Conservation (phyloP, 1,139 yeast species). For the Hansenula lynferdii region DNA sequence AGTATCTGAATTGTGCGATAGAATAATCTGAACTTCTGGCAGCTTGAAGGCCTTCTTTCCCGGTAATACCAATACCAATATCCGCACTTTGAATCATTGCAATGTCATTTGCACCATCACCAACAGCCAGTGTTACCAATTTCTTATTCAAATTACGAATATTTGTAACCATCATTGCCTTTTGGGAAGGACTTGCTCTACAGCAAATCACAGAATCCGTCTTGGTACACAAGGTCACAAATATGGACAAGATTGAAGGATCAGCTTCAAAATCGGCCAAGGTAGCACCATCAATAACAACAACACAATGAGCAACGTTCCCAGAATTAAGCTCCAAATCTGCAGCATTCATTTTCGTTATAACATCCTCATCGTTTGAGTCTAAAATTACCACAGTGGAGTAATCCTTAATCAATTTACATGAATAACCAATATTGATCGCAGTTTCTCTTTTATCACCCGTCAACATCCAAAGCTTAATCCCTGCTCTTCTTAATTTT, state of each 20-base stretch:
- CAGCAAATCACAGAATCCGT: slow-evolving; percentile 93
- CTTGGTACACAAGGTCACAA: slow-evolving; percentile 77
- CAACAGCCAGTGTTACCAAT: slow-evolving; percentile 89
- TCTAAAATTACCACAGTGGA: slow-evolving; percentile 81
- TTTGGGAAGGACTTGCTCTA: slow-evolving; percentile 95
- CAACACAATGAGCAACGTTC: slow-evolving; percentile 85
- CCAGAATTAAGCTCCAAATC: slow-evolving; percentile 47
- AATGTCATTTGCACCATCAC: slow-evolving; percentile 99
- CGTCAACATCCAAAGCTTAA: slow-evolving; percentile 95
- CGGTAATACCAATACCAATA: slow-evolving; percentile 96
- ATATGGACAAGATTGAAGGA: slow-evolving; percentile 62
- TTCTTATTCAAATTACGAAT: slow-evolving; percentile 62
- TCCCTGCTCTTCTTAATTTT: slow-evolving; percentile 87
- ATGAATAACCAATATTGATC: slow-evolving; percentile 92
- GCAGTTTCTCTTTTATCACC: slow-evolving; percentile 99
- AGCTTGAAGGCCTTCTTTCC: slow-evolving; percentile 95
- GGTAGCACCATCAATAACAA: slow-evolving; percentile 91
- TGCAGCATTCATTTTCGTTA: slow-evolving; percentile 36
- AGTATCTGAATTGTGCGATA: slow-evolving; percentile 86
- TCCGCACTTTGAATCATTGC: slow-evolving; percentile 99
- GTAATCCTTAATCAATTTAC: slow-evolving; percentile 88
- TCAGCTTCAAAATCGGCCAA: slow-evolving; percentile 69
- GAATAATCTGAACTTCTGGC: slow-evolving; percentile 95
- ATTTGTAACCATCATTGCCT: slow-evolving; percentile 80
- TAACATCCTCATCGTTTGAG: slow-evolving; percentile 50